Evolutionary conservation across 345 rosid species (phyloP), one percentile per base, ranked within the genome.

Genomic region (Populus deltoides): DNA sequence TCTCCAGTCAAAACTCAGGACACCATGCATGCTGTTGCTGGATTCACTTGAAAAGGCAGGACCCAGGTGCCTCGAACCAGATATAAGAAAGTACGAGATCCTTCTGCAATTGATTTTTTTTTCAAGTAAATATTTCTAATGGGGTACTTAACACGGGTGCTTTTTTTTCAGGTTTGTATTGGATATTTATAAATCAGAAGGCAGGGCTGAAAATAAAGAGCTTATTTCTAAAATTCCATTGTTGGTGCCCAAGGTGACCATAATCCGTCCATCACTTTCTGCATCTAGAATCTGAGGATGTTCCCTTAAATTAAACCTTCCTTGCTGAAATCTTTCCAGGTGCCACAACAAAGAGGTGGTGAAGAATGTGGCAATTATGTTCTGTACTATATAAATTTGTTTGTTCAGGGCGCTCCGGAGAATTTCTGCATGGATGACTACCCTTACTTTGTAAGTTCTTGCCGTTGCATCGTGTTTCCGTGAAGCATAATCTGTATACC

Each of bases 331-430:
- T 74, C 33, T 45, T 66, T 66, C 2, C 68, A 92, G 97, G 97
- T 90, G 67, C 94, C 97, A 29, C 97, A 89, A 66, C 97, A 92
- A 79, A 87, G 88, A 76, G 80, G 89, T 65, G 89, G 73, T 68
- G 88, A 77, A 41, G 94, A 90, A 80, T 92, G 97, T 80, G 97
- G 94, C 45, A 86, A 77, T 70, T 92, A 84, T 83, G 94, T 92
- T 66, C 90, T 92, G 47, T 89, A 89, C 85, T 92, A 72, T 80
- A 89, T 90, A 43, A 86, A 89, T 49, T 81, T 88, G 84, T 92
- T 92, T 65, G 85, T 90, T 53, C 55, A 84, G 81, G 77, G 53
- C 11, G 93, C 94, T 74, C 89, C 90, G 24, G 85, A 82, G 59
- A 73, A 85, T 80, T 87, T 90, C 72, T 82, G n/a, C 75, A 18